Evolutionary conservation across 257 asterid species (phyloP).

Genomic region (Nyctanthes arbortristis): DNA sequence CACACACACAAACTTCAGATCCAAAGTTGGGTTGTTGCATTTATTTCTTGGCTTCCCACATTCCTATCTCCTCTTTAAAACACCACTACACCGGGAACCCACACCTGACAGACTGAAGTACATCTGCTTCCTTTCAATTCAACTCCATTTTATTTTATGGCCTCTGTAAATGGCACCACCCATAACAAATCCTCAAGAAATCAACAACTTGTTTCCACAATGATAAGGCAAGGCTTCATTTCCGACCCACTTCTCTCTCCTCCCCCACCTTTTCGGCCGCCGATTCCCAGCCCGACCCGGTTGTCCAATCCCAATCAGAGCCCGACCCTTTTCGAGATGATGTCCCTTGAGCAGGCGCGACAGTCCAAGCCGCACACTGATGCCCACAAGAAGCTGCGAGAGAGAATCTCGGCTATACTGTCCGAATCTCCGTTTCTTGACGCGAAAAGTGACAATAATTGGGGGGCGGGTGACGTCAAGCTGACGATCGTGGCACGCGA

Average conservation of each 20-base stretch:
- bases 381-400: slow-evolving; percentile 46
- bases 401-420: slow-evolving; percentile 52
- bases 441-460: slow-evolving; percentile 11
- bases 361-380: slow-evolving; percentile 41
- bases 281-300: slow-evolving; percentile 25
- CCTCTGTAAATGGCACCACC: slow-evolving; percentile 33
- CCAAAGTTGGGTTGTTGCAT: slow-evolving; percentile 26
- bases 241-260: slow-evolving; percentile 72
- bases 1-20: slow-evolving; percentile 31
- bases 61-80: slow-evolving; percentile 3
- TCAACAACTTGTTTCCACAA: slow-evolving; percentile 66
- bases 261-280: slow-evolving; percentile 39
- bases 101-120: slow-evolving; percentile 35
- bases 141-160: slow-evolving; percentile 42
- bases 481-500: slow-evolving; percentile 61
- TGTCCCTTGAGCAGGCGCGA: slow-evolving; percentile 64
- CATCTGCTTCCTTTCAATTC: too few relatives aligned
- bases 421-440: slow-evolving; percentile 47
- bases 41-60: slow-evolving; percentile 29
- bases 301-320: slow-evolving; percentile 6
- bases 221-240: slow-evolving; percentile 89
- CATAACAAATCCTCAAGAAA: slow-evolving; percentile 39
- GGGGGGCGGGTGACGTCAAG: slow-evolving; percentile 64
- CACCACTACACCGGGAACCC: slow-evolving; percentile 12
- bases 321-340: slow-evolving; percentile 79